Evolutionary conservation across 2,329 filamentous ascomycete species (phyloP), one percentile per base, ranked within the genome.

Genomic region (Thielaviopsis ethacetica): DNA sequence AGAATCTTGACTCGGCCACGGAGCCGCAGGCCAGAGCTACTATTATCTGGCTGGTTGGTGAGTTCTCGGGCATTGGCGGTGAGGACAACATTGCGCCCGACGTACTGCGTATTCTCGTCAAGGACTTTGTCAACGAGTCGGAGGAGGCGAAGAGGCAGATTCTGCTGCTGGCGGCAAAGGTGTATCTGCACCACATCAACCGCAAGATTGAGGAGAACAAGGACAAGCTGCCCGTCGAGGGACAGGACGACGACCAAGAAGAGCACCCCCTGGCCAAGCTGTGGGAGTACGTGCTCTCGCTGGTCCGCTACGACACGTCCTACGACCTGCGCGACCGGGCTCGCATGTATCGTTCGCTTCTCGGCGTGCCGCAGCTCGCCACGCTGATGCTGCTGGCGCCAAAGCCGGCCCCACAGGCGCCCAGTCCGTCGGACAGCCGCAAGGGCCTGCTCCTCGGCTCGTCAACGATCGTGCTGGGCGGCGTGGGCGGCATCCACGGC

Each of bases 11-110:
- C 67, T 86, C 85, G 3, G 88, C 90, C 1, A 88, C 86, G 0
- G 91, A 93, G 62, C 84, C 93, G 1, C 85, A 90, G 62, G 93
- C 93, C 3, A 80, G 93, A 64, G 93, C 93, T 2, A 95, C 88
- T 55, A 96, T 98, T 63, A 86, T 98, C 65, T 98, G 93, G 93
- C 81, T 98, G 0, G 91, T 97, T 0, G 93, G 93, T 53, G 93
- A 98, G 70, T 97, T 94, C 65, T 83, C 91, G 0, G 88, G 89
- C 0, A 71, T 86, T 2, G 82, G 89, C 59, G 80, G 84, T 10
- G 84, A 91, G 61, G 84, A 93, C 68, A 95, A 94, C 66, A 91
- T 98, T 62, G 93, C 93, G 0, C 84, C 91, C 0, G 93, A 98
- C 66, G 90, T 97, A 6, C 74, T 97, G 38, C 83, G 93, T 7